Evolutionary conservation across 768 basidiomycete genomes (phyloP).

Genomic region (Strobilomyces dryophilus): DNA sequence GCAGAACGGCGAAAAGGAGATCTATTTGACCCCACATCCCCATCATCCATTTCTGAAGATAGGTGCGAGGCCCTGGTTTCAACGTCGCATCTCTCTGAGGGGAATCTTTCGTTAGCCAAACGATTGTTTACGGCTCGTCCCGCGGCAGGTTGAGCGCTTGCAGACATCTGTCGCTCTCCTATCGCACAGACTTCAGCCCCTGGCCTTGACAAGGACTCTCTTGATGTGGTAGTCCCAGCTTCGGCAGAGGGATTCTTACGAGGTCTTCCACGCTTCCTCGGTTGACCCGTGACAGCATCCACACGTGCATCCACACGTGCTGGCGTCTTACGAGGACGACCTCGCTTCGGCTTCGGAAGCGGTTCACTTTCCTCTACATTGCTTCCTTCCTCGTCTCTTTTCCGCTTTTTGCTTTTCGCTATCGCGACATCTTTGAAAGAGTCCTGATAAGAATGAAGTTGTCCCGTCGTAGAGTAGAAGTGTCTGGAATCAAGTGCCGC

Average conservation of each 20-base stretch:
- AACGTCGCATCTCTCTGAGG: not conserved
- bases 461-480: conserved; percentile 52
- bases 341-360: conserved; percentile 42
- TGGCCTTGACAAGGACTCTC: conserved; percentile 4
- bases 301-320: not conserved
- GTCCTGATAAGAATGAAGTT: conserved; percentile 47
- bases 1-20: not conserved
- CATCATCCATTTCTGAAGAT: not conserved
- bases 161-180: not conserved
- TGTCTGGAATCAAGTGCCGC: conserved; percentile 34
- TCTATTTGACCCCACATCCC: not conserved
- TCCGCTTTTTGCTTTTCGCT: conserved; percentile 27
- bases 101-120: not conserved
- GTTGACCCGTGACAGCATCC: conserved; percentile 9
- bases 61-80: not conserved
- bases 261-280: conserved; percentile 36
- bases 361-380: conserved; percentile 18
- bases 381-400: conserved; percentile 25
- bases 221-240: not conserved
- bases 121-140: not conserved
- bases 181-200: not conserved
- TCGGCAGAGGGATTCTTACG: conserved; percentile 20
- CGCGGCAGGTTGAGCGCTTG: not conserved
- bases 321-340: conserved; percentile 47
- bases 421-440: conserved; percentile 36